phyloP scores from a whole-genome alignment of 148 eudicot species.

The Mesembryanthemum crystallinum region DNA sequence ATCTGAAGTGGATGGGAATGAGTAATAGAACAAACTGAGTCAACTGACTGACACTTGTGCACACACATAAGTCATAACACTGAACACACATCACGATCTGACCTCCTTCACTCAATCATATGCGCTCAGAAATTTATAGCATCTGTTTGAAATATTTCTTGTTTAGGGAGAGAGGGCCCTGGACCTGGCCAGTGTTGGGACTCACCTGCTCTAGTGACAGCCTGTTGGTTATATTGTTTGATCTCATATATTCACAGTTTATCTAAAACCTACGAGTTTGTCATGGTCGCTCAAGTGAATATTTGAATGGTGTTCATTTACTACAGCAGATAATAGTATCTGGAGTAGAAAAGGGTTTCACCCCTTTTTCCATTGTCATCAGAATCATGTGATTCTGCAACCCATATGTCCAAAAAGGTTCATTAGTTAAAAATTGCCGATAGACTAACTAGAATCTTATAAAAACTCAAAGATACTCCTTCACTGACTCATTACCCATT shows the following conservation, averaged over 20 bases:
- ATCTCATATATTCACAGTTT: neutral
- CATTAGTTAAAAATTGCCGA: neutral
- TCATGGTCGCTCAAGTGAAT: neutral
- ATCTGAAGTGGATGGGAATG: neutral
- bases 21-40: neutral
- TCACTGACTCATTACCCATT: neutral
- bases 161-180: neutral
- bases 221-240: neutral
- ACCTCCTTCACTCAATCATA: too few relatives aligned
- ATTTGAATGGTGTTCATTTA: neutral
- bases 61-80: neutral
- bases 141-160: neutral
- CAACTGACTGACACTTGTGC: neutral
- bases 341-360: neutral
- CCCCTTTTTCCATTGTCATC: neutral
- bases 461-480: neutral
- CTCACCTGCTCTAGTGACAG: neutral
- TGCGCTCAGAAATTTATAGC: neutral
- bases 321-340: neutral
- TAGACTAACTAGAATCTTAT: neutral
- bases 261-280: neutral
- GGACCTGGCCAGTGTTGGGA: neutral
- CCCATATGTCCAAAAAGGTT: neutral
- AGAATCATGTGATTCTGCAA: neutral
- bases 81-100: too few relatives aligned